These are phyloP conservation scores for Delonix regia DNA, from an alignment of 306 rosid genomes.

Conservation along the genomic window DNA sequence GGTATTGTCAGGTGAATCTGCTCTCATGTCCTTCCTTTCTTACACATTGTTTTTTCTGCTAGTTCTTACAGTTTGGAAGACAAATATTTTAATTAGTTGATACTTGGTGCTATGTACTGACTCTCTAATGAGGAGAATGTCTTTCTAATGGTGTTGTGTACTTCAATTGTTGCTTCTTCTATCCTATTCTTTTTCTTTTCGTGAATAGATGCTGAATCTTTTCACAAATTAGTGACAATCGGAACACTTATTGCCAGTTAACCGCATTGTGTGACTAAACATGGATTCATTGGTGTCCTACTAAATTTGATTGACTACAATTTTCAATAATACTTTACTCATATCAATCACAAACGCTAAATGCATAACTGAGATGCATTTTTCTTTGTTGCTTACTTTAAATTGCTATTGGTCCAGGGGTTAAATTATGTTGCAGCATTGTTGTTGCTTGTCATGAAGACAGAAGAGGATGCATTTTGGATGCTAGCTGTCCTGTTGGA, in stretches of 20 bases:
- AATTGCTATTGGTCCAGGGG: constrained; percentile 64
- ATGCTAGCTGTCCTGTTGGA: constrained; percentile 97
- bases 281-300: background rate
- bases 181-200: background rate
- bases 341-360: background rate
- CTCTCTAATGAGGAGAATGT: constrained; percentile 14
- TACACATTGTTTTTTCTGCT: background rate
- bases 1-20: constrained; percentile 87
- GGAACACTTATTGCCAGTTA: background rate
- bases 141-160: background rate
- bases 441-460: constrained; percentile 95
- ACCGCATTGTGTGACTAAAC: background rate
- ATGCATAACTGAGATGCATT: constrained; percentile 1
- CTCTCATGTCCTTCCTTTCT: constrained; percentile 30
- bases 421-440: constrained; percentile 96
- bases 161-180: background rate
- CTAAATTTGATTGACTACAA: background rate
- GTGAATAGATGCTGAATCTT: background rate
- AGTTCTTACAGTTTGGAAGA: background rate
- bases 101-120: background rate
- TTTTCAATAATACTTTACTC: background rate
- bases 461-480: constrained; percentile 99
- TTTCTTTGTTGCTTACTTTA: constrained; percentile 29
- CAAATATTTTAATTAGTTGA: background rate
- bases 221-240: background rate